Evolutionary conservation across 2,329 filamentous ascomycete species (phyloP).

Genomic region (Ceratocystis destructans): DNA sequence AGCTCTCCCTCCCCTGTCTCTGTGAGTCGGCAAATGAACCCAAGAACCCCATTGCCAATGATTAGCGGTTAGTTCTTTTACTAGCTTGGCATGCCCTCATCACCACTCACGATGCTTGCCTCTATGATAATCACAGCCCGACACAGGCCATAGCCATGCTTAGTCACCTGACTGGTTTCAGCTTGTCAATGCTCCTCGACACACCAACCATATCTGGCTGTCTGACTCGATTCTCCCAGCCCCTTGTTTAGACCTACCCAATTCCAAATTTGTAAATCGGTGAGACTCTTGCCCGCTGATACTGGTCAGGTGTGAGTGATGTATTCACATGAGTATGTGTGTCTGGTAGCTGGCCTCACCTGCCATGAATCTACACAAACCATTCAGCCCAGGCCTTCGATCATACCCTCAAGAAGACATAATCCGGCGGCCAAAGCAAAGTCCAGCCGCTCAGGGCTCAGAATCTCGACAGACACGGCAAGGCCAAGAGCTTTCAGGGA

Average conservation of each 20-base stretch:
- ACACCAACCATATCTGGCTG: too few relatives aligned
- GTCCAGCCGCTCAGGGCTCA: background rate
- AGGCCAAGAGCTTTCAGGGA: background rate
- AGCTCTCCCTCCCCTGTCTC: background rate
- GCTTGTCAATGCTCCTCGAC: background rate
- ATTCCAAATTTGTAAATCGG: too few relatives aligned
- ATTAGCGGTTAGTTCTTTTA: background rate
- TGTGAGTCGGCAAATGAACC: background rate
- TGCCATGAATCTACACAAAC: too few relatives aligned
- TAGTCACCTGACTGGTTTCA: background rate
- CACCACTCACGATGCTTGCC: background rate
- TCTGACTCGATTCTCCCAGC: too few relatives aligned
- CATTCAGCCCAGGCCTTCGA: too few relatives aligned
- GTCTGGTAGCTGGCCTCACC: too few relatives aligned
- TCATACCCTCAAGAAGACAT: too few relatives aligned
- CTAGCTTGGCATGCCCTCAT: background rate
- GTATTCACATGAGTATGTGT: too few relatives aligned
- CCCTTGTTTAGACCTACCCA: too few relatives aligned
- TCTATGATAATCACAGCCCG: background rate
- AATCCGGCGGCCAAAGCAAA: background rate
- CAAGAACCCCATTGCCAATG: background rate
- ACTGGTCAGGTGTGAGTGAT: too few relatives aligned
- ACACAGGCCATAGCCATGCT: background rate
- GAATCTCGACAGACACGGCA: background rate
- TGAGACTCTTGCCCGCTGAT: too few relatives aligned